Conservation (phyloP, 345 rosid species). For the Dimocarpus longan region DNA sequence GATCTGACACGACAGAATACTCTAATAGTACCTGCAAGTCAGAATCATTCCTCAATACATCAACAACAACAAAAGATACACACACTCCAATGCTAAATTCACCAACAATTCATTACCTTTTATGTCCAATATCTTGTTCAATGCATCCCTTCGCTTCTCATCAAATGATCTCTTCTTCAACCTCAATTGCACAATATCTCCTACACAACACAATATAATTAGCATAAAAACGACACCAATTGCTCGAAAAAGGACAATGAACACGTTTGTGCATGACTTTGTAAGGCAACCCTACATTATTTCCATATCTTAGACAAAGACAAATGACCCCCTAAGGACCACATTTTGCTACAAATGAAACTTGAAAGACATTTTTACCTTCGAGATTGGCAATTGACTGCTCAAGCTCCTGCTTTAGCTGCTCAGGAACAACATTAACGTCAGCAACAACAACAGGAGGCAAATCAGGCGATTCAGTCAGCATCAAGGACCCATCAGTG, state of each 20-base stretch:
- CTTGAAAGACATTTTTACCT: constrained; percentile 42
- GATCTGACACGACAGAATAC: constrained; percentile 87
- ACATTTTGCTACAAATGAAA: background rate
- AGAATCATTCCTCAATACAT: too few species aligned
- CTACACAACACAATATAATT: constrained; percentile 34
- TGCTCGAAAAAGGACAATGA: background rate
- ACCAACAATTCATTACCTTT: constrained; percentile 51
- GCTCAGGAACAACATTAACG: constrained; percentile 81
- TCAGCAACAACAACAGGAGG: constrained; percentile 50
- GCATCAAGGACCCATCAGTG: constrained; percentile 35
- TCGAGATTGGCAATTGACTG: constrained; percentile 53
- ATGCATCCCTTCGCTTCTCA: constrained; percentile 59
- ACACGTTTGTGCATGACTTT: background rate
- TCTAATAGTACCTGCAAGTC: constrained; percentile 75
- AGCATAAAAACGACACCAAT: background rate
- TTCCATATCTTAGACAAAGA: background rate
- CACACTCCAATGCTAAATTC: constrained; percentile 1
- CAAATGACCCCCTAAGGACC: background rate
- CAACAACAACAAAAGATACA: background rate
- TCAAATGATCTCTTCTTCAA: constrained; percentile 58
- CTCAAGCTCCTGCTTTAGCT: constrained; percentile 64
- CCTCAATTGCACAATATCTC: constrained; percentile 57
- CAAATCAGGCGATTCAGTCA: constrained; percentile 16
- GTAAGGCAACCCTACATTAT: background rate
- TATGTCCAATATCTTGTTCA: constrained; percentile 71